Percentiles rank a stretch among this genome's conserved stretches.
These are phyloP conservation scores for Arthroderma sp. DNA, from an alignment of 2,329 filamentous ascomycete genomes.

Conservation along the genomic window DNA sequence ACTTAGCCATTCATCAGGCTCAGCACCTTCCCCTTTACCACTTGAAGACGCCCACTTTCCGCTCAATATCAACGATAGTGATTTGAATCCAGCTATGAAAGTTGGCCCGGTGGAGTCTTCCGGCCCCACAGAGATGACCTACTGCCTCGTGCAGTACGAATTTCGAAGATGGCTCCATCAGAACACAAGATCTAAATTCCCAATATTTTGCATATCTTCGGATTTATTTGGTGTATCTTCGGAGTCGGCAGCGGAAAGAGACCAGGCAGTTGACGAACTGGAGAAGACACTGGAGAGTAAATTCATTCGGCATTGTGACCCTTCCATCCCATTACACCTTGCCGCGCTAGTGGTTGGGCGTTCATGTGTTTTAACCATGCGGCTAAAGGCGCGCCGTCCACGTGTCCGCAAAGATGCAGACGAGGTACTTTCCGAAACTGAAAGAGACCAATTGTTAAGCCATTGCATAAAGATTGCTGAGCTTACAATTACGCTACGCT, in stretches of 20 bases:
- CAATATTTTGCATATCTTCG: background rate
- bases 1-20: no score
- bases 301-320: constrained; percentile 23
- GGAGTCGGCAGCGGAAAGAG: constrained; percentile 7
- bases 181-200: background rate
- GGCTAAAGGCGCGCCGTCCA: constrained; percentile 10
- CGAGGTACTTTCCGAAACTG: constrained; percentile 11
- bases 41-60: constrained; percentile 23
- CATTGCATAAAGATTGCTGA: constrained; percentile 26
- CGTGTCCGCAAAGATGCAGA: background rate
- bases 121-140: constrained; percentile 37
- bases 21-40: no score
- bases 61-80: constrained; percentile 31
- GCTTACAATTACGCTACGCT: constrained; percentile 18
- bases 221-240: background rate
- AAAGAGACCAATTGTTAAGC: constrained; percentile 25
- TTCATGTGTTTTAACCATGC: background rate
- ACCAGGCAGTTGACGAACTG: constrained; percentile 15
- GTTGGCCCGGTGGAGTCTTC: constrained; percentile 28
- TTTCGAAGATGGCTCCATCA: constrained; percentile 20
- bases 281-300: constrained; percentile 19
- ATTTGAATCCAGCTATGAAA: constrained; percentile 28
- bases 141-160: constrained; percentile 33
- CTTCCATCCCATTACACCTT: constrained; percentile 23
- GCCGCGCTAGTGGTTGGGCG: background rate